These are phyloP conservation scores for Kingdonia uniflora DNA, from an alignment of 164 flowering plant species.

Conservation along the genomic window DNA sequence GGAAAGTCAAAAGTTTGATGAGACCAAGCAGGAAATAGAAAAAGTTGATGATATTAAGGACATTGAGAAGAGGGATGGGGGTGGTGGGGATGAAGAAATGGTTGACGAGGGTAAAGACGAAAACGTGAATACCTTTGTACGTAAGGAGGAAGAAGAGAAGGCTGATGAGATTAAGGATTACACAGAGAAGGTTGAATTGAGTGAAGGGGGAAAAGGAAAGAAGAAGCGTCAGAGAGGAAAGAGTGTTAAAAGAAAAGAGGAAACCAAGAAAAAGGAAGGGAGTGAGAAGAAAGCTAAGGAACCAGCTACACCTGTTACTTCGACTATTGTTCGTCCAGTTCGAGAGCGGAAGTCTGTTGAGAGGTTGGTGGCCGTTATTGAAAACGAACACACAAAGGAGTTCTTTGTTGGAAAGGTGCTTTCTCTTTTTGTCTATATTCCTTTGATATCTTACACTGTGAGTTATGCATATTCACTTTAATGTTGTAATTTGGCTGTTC, in stretches of 20 bases:
- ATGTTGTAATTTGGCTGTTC: not conserved
- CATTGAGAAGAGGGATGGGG: not conserved
- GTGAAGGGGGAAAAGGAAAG: not conserved
- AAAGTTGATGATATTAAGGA: not conserved
- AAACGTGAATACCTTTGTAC: too few species aligned
- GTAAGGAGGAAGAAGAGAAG: constrained; percentile 14
- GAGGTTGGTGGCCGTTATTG: constrained; percentile 64
- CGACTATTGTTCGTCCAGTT: constrained; percentile 50
- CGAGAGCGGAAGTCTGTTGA: constrained; percentile 39
- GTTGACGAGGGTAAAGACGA: constrained; percentile 5
- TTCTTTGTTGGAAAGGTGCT: constrained; percentile 60
- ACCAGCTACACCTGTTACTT: constrained; percentile 36
- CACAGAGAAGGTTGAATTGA: too few species aligned
- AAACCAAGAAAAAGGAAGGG: constrained; percentile 2
- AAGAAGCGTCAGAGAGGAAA: constrained; percentile 12
- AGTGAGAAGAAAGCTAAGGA: constrained; percentile 25
- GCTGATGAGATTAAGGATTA: constrained; percentile 1
- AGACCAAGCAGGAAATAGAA: constrained; percentile 2
- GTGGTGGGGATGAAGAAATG: too few species aligned
- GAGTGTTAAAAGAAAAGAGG: constrained; percentile 1
- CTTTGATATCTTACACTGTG: not conserved
- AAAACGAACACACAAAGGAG: constrained; percentile 44
- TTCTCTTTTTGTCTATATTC: not conserved
- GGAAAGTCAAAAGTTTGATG: constrained; percentile 1
- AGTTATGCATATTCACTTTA: too few species aligned